These are phyloP conservation scores for Noccaea bulbosa DNA, from an alignment of 345 rosid genomes.

Conservation along the genomic window DNA sequence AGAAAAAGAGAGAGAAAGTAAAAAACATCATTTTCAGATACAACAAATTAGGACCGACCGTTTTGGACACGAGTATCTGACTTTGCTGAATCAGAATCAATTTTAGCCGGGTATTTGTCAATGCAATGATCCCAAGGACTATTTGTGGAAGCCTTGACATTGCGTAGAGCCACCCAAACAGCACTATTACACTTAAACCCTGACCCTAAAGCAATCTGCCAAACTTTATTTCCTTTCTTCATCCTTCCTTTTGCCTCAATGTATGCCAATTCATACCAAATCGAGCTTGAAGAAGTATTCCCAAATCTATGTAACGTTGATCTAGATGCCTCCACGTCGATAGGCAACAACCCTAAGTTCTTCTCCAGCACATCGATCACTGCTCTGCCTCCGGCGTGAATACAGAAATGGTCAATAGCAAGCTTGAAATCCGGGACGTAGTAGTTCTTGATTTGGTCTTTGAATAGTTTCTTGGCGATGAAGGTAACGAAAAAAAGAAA, in stretches of 20 bases:
- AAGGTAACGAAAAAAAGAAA: slow-evolving; percentile 63
- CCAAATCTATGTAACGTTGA: slow-evolving; percentile 89
- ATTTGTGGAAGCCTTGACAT: slow-evolving; percentile 53
- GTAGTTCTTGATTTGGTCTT: slow-evolving; percentile 62
- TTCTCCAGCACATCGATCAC: slow-evolving; percentile 91
- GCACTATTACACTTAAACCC: slow-evolving; percentile 95
- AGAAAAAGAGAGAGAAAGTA: not conserved
- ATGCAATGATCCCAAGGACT: slow-evolving; percentile 77
- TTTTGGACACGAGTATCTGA: slow-evolving; percentile 30
- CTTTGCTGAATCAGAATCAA: slow-evolving; percentile 28
- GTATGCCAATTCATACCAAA: slow-evolving; percentile 88
- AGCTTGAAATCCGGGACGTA: slow-evolving; percentile 83
- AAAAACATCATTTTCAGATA: not conserved
- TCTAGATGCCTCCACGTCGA: slow-evolving; percentile 76
- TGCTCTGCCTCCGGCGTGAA: slow-evolving; percentile 85
- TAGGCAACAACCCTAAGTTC: slow-evolving; percentile 66
- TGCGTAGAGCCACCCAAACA: slow-evolving; percentile 65
- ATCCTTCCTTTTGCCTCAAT: slow-evolving; percentile 79
- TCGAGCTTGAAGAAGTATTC: slow-evolving; percentile 86
- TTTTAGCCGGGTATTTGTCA: slow-evolving; percentile 63
- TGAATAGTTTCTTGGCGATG: slow-evolving; percentile 60
- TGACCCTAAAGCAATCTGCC: slow-evolving; percentile 91
- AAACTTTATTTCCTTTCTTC: slow-evolving; percentile 69
- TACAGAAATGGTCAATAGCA: slow-evolving; percentile 82
- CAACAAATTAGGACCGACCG: slow-evolving; percentile 36